These are phyloP conservation scores for Leonotis leonurus DNA, from an alignment of 257 asterid genomes.

Conservation along the genomic window DNA sequence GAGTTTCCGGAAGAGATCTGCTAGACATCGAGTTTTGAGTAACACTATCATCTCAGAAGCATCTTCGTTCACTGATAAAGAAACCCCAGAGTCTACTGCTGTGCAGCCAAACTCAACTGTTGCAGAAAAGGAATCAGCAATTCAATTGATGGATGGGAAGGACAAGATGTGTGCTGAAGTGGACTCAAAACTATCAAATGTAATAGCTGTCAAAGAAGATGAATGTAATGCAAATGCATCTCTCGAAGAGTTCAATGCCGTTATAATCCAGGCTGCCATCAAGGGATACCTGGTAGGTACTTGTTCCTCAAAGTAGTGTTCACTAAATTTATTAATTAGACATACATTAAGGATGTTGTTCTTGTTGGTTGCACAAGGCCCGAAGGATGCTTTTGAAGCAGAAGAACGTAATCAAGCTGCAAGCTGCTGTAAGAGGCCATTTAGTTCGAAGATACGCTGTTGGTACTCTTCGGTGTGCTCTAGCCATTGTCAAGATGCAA, in stretches of 20 bases:
- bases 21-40: constrained; percentile 77
- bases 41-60: constrained; percentile 56
- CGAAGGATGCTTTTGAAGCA: constrained; percentile 47
- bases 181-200: constrained; percentile 28
- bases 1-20: constrained; percentile 88
- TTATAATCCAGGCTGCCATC: constrained; percentile 63
- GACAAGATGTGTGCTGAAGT: constrained; percentile 23
- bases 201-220: constrained; percentile 25
- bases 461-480: constrained; percentile 88
- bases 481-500: constrained; percentile 87
- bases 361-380: constrained; percentile 39
- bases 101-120: constrained; percentile 36
- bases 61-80: constrained; percentile 42
- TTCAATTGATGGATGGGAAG: constrained; percentile 45
- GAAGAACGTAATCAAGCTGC: constrained; percentile 54
- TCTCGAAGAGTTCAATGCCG: constrained; percentile 43
- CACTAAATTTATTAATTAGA: not conserved
- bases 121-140: constrained; percentile 39
- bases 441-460: constrained; percentile 76
- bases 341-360: not conserved
- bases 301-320: not conserved
- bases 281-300: constrained; percentile 62
- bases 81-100: constrained; percentile 36
- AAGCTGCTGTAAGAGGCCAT: constrained; percentile 93
- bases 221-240: constrained; percentile 24